These are phyloP conservation scores for Trametes cingulata DNA, from an alignment of 768 basidiomycete genomes.

Conservation along the genomic window DNA sequence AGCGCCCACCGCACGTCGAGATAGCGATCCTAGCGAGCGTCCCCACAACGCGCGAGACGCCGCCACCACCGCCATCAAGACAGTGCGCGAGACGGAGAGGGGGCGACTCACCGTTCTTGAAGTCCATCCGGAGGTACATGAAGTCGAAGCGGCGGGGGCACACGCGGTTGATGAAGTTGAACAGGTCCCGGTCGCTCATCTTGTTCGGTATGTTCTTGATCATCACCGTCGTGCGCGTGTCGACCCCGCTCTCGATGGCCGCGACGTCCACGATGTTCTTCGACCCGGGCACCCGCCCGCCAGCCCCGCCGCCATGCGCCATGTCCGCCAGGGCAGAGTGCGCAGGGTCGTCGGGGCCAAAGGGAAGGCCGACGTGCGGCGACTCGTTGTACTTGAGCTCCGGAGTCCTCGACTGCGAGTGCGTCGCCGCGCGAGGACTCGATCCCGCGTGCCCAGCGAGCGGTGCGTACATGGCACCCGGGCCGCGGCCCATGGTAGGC, in stretches of 20 bases:
- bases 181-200: constrained; percentile 76
- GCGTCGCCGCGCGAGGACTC: constrained; percentile 4
- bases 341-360: background rate
- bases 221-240: constrained; percentile 86
- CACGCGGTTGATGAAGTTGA: constrained; percentile 66
- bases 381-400: background rate
- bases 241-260: constrained; percentile 73
- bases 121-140: constrained; percentile 86
- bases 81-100: too few species aligned
- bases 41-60: too few species aligned
- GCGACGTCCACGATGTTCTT: constrained; percentile 66
- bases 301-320: background rate
- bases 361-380: constrained; percentile 12
- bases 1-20: too few species aligned
- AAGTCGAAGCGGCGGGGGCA: constrained; percentile 83
- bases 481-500: constrained; percentile 4
- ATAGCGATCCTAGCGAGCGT: background rate
- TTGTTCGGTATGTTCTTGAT: constrained; percentile 94
- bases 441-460: background rate
- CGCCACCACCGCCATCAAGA: too few species aligned
- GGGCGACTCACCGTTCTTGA: constrained; percentile 68
- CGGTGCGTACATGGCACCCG: background rate
- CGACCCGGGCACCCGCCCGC: constrained; percentile 10
- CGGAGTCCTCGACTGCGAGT: background rate
- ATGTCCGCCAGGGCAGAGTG: background rate